A percentile compares a stretch with the other conserved stretches of the same genome.
phyloP scores from a whole-genome alignment of 2,329 filamentous ascomycete species.

The Ceratocystis lukuohia region DNA sequence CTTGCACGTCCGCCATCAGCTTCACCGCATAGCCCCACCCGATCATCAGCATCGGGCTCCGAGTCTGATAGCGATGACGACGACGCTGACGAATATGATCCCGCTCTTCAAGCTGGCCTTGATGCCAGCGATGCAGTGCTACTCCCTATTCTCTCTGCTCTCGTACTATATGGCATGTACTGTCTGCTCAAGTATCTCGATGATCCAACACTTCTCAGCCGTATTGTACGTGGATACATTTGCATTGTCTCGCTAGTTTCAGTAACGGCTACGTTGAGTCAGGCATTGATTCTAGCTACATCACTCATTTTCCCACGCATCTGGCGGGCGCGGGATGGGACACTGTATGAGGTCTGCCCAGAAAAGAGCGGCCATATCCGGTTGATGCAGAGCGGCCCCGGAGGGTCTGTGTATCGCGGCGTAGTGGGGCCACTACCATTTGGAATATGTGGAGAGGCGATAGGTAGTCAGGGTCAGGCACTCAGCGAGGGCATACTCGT shows the following conservation, averaged over 20 bases:
- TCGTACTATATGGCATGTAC: conserved; percentile 63
- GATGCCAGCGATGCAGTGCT: conserved; percentile 64
- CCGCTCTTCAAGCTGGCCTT: conserved; percentile 31
- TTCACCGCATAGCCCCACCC: conserved; percentile 33
- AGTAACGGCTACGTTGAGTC: conserved; percentile 59
- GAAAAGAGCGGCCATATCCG: conserved; percentile 17
- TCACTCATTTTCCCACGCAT: conserved; percentile 61
- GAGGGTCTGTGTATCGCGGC: conserved; percentile 19
- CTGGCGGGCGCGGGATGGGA: conserved; percentile 40
- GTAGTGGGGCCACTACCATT: conserved; percentile 24
- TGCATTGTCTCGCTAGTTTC: conserved; percentile 66
- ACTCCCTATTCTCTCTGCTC: conserved; percentile 66
- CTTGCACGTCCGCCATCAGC: conserved; percentile 74
- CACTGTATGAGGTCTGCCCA: conserved; percentile 33
- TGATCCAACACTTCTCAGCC: conserved; percentile 69
- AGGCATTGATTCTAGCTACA: conserved; percentile 49
- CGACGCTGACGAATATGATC: conserved; percentile 38
- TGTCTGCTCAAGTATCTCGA: conserved; percentile 80
- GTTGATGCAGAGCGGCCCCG: conserved; percentile 11
- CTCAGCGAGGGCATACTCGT: no score
- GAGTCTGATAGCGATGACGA: conserved; percentile 27
- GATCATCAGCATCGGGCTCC: conserved; percentile 14
- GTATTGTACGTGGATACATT: conserved; percentile 72
- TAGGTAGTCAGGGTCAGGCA: not conserved
- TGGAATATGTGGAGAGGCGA: not conserved